Evolutionary conservation across 2,329 filamentous ascomycete genomes (phyloP).

Genomic region (Colletotrichum godetiae): DNA sequence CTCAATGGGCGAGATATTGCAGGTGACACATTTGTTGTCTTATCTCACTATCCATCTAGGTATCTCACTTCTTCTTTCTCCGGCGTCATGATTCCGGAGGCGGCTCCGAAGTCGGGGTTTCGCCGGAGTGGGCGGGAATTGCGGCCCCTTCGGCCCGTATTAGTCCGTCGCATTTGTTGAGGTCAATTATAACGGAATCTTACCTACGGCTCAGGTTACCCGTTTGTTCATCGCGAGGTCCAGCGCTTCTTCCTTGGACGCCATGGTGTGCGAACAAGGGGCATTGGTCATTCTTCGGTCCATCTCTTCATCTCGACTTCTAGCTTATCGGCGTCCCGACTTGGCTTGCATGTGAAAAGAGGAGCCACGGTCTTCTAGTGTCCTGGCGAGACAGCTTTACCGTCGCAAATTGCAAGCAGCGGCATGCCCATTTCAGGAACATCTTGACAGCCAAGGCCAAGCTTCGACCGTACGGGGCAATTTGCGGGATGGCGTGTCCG

Average conservation of each 20-base stretch:
- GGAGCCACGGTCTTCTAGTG: background rate
- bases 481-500: background rate
- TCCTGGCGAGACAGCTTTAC: background rate
- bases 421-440: background rate
- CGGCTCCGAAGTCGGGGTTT: too few relatives aligned
- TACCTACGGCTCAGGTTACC: too few relatives aligned
- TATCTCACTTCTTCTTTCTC: background rate
- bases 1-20: background rate
- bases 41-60: too few relatives aligned
- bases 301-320: slow-evolving; percentile 13
- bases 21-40: background rate
- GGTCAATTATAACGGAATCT: too few relatives aligned
- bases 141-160: background rate
- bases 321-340: slow-evolving; percentile 2
- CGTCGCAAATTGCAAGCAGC: background rate
- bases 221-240: background rate
- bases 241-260: background rate
- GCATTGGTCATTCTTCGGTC: background rate
- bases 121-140: background rate
- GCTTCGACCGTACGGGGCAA: background rate
- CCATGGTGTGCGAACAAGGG: background rate
- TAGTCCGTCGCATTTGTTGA: background rate
- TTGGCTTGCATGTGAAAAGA: slow-evolving; percentile 14
- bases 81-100: background rate
- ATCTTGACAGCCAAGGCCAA: background rate